Evolutionary conservation across 495 filamentous ascomycete species (phyloP).

Genomic region (Oidiodendron maius): DNA sequence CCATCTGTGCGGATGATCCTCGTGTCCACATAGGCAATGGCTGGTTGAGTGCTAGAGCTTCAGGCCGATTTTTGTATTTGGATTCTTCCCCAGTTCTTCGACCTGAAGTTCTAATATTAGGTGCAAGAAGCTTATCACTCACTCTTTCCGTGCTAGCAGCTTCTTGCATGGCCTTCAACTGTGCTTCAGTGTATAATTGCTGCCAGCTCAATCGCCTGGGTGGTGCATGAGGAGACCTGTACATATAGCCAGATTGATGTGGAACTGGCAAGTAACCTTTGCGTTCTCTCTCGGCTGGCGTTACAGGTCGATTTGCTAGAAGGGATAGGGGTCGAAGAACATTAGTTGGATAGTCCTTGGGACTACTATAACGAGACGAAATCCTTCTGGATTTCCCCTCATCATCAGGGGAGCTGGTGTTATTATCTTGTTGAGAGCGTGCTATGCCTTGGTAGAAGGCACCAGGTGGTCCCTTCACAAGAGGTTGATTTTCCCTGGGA

Average conservation of each 20-base stretch:
- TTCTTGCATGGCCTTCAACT: constrained; percentile 3
- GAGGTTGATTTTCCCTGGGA: background rate
- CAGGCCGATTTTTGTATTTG: constrained; percentile 2
- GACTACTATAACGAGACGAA: background rate
- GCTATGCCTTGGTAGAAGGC: constrained; percentile 14
- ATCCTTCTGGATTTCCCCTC: background rate
- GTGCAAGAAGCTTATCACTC: background rate
- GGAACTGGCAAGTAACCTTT: background rate
- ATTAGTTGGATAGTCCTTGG: constrained; percentile 10
- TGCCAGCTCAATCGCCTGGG: constrained; percentile 11
- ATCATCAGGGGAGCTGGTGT: background rate
- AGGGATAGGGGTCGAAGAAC: constrained; percentile 17
- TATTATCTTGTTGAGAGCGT: background rate
- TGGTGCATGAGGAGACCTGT: constrained; percentile 16
- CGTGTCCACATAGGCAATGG: constrained; percentile 1
- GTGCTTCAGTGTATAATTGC: constrained; percentile 8
- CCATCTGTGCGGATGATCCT: background rate
- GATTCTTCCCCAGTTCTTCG: background rate
- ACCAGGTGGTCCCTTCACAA: constrained; percentile 9
- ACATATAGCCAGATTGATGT: constrained; percentile 9
- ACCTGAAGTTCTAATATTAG: background rate
- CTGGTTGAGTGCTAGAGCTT: constrained; percentile 2
- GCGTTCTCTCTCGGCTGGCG: background rate
- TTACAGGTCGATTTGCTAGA: constrained; percentile 1
- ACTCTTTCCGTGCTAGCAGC: constrained; percentile 8